Evolutionary conservation across 345 rosid species (phyloP), one percentile per base, ranked within the genome.

Genomic region (Mangifera indica): DNA sequence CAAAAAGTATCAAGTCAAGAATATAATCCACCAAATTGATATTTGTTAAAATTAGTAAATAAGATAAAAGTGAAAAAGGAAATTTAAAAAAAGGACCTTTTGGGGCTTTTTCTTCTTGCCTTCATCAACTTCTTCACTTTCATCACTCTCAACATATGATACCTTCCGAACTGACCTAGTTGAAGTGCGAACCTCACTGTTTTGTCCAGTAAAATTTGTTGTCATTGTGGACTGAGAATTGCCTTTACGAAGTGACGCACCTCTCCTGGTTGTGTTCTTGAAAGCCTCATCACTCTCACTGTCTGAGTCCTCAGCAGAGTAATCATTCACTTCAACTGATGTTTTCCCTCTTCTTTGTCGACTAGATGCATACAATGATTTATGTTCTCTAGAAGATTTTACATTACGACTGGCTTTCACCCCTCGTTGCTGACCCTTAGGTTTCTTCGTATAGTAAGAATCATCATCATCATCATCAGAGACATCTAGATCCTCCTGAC

Each of bases 81-180:
- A 48, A 11, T 29, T 29, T 1, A 13, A 15, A 49, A 14, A 49
- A 49, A 13, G 67, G 61, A 93, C 98, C 98, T 91, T 91, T 67
- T 76, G 98, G 18, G 72, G 66, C 78, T 89, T 93, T 60, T 84
- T 90, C 87, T 80, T 90, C 83, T 78, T 93, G 72, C 85, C 87
- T 79, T 93, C 98, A 81, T 90, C 97, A 70, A 78, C 70, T 59
- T 91, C 98, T 85, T 96, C 99, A 77, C 98, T 96, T 82, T 91
- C 99, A 61, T 96, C 99, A 79, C 98, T 96, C 85, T 96, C 99
- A 62, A 86, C 98, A 87, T 96, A 96, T 40, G 99, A 96, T 54
- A 96, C 98, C 86, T 96, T 96, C 67, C 95, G 90, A 76, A 87
- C 86, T 26, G 97, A 87, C 87, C 99, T 83, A 76, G 82, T 84